These are phyloP conservation scores for Musa balbisiana DNA, from an alignment of 202 grass and related monocot genomes.

Conservation along the genomic window DNA sequence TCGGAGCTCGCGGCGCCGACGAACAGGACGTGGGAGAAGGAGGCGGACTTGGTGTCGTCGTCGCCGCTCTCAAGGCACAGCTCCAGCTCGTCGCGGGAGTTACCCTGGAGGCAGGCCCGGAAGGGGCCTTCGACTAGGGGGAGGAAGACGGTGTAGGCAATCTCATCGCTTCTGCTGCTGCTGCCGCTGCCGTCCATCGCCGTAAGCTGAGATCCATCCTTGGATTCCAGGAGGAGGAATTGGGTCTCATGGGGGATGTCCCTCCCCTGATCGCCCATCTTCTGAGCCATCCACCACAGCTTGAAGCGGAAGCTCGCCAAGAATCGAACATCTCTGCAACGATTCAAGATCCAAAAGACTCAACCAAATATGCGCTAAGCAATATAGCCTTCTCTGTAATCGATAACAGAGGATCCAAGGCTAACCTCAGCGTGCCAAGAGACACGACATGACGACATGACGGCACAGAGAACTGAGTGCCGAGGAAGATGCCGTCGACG, in stretches of 20 bases:
- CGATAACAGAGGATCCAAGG: too few relatives aligned
- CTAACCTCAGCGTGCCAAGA: conserved; percentile 55
- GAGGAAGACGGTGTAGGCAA: conserved; percentile 63
- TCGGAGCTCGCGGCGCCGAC: conserved; percentile 52
- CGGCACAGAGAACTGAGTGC: conserved; percentile 33
- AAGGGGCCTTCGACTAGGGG: conserved; percentile 74
- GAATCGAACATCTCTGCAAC: conserved; percentile 53
- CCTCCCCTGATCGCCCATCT: conserved; percentile 56
- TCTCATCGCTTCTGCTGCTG: background rate
- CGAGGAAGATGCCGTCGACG: conserved; percentile 72
- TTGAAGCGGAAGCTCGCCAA: conserved; percentile 89
- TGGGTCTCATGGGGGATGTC: conserved; percentile 92
- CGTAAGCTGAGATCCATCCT: background rate
- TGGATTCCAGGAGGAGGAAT: conserved; percentile 85
- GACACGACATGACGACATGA: conserved; percentile 57
- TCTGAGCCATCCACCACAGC: conserved; percentile 97
- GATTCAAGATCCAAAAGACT: background rate
- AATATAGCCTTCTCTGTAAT: background rate
- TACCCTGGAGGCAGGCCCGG: conserved; percentile 74
- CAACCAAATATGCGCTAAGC: background rate
- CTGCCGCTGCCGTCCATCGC: background rate
- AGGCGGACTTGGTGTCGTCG: conserved; percentile 31
- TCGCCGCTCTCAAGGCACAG: conserved; percentile 93
- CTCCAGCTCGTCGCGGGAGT: conserved; percentile 41
- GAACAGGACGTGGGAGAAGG: conserved; percentile 54